Evolutionary conservation across 1,139 yeast genomes (phyloP).

Genomic region (Candida tetrigidarum): DNA sequence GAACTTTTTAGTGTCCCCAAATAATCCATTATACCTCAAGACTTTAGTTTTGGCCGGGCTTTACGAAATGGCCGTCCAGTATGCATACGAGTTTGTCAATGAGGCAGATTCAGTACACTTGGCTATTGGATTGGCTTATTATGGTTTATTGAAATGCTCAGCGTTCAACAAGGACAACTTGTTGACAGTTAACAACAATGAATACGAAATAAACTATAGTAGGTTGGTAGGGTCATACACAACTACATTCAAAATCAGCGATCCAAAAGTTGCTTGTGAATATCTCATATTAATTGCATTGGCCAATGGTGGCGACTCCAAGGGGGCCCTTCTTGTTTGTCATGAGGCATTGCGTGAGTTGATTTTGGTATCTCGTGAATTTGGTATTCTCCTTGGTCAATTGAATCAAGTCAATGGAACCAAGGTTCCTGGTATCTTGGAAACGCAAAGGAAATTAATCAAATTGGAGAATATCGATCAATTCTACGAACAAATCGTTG

Average conservation of each 20-base stretch:
- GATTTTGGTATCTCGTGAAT: constrained; percentile 85
- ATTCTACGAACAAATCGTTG: constrained; percentile 64
- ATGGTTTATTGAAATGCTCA: constrained; percentile 67
- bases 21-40: constrained; percentile 77
- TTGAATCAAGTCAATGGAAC: constrained; percentile 71
- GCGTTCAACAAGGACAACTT: constrained; percentile 35
- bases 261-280: constrained; percentile 90
- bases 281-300: constrained; percentile 77
- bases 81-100: constrained; percentile 61
- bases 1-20: constrained; percentile 62
- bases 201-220: constrained; percentile 57
- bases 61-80: constrained; percentile 80
- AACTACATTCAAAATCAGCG: constrained; percentile 79
- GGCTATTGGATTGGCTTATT: constrained; percentile 79
- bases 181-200: constrained; percentile 34
- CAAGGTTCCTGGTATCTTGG: constrained; percentile 84
- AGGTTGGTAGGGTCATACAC: constrained; percentile 73
- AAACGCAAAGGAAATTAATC: constrained; percentile 73
- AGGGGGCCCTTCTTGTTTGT: constrained; percentile 58
- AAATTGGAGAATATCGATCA: constrained; percentile 57
- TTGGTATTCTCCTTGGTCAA: constrained; percentile 78
- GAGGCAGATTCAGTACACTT: constrained; percentile 92
- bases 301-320: constrained; percentile 27
- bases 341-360: constrained; percentile 86
- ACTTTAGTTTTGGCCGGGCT: constrained; percentile 76